Evolutionary conservation across 331 rosid species (phyloP).

Genomic region (Phaseolus coccineus): DNA sequence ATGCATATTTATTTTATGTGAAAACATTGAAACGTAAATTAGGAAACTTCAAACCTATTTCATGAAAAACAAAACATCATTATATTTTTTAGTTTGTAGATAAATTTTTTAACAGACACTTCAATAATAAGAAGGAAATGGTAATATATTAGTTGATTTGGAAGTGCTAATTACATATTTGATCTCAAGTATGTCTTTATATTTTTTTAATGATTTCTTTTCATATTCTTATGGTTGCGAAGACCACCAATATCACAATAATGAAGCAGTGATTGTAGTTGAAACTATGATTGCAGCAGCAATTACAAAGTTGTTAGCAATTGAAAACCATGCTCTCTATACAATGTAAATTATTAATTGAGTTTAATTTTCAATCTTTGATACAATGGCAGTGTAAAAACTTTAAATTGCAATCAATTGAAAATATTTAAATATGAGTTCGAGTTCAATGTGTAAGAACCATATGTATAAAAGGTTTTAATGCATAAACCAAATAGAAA

Average conservation of each 20-base stretch:
- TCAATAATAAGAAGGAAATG: too few relatives aligned
- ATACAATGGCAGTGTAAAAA: background rate
- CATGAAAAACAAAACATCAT: too few relatives aligned
- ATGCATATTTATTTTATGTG: too few relatives aligned
- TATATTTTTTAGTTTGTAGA: too few relatives aligned
- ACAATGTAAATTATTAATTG: background rate
- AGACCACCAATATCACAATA: background rate
- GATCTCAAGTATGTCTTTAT: background rate
- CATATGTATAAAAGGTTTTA: background rate
- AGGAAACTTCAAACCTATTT: too few relatives aligned
- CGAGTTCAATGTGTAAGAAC: background rate
- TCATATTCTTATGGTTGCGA: background rate
- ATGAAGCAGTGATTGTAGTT: too few relatives aligned
- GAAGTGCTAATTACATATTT: background rate
- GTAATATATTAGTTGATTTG: too few relatives aligned
- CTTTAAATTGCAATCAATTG: background rate
- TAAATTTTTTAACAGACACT: too few relatives aligned
- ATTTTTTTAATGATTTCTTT: background rate
- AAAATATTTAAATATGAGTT: background rate
- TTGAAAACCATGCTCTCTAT: background rate
- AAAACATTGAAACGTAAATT: too few relatives aligned
- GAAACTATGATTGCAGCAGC: background rate
- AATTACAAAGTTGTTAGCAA: background rate
- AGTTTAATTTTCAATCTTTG: background rate
- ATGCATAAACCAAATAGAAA: background rate